Conservation (phyloP, 192 early-diverging fungal species). For the Coemansia biformis region DNA sequence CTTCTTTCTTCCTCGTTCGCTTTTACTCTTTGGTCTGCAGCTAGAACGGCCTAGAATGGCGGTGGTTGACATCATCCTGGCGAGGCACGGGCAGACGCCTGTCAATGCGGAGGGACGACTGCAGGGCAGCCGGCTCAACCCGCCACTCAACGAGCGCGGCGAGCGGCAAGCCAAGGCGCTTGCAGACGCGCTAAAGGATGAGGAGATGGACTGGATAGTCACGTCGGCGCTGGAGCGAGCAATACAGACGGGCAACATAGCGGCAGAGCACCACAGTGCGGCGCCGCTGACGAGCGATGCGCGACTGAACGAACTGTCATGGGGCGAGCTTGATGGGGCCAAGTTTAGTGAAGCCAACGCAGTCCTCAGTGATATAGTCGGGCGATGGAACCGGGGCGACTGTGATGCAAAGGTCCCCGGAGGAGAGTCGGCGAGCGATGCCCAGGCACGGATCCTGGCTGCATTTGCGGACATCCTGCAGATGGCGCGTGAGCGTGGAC, state of each 20-base stretch:
- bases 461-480: constrained; percentile 26
- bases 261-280: constrained; percentile 18
- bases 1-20: no score
- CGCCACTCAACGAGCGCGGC: constrained; percentile 29
- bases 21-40: no score
- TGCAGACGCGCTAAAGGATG: constrained; percentile 19
- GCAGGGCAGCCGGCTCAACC: constrained; percentile 33
- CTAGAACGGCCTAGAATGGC: constrained; percentile 14
- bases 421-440: constrained; percentile 45
- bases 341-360: constrained; percentile 11
- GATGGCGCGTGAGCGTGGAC: constrained; percentile 4
- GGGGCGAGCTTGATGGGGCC: constrained; percentile 36
- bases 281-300: constrained; percentile 22
- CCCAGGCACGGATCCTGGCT: constrained; percentile 14
- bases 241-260: constrained; percentile 26
- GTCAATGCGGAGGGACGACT: constrained; percentile 30
- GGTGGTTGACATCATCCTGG: constrained; percentile 21
- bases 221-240: constrained; percentile 33
- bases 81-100: constrained; percentile 42
- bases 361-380: constrained; percentile 6
- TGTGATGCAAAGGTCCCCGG: constrained; percentile 27
- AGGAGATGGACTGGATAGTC: constrained; percentile 35
- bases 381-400: constrained; percentile 25
- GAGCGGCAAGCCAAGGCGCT: constrained; percentile 22
- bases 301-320: constrained; percentile 46